A percentile compares a stretch with the other conserved stretches of the same genome.
These are phyloP conservation scores for Hanseniaspora occidentalis DNA, from an alignment of 805 yeast genomes.

Conservation along the genomic window DNA sequence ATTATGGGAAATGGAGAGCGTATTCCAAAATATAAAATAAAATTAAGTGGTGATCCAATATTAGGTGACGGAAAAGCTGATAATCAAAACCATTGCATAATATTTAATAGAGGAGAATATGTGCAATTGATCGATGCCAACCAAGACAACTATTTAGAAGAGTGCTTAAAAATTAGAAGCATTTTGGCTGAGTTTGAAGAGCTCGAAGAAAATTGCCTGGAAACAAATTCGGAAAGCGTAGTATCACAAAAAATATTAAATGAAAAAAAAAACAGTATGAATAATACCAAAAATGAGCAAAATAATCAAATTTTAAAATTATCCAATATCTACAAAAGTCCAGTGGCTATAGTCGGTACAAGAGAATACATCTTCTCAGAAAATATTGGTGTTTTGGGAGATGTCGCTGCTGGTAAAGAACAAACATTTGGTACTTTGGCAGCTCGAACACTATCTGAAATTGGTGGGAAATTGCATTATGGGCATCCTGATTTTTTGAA, in stretches of 20 bases:
- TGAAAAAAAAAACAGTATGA: too few species aligned
- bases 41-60: conserved; percentile 73
- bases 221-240: too few species aligned
- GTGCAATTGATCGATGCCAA: conserved; percentile 77
- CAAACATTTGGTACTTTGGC: conserved; percentile 80
- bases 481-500: conserved; percentile 84
- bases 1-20: conserved; percentile 60
- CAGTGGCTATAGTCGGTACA: conserved; percentile 80
- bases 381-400: conserved; percentile 76
- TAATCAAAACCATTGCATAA: conserved; percentile 71
- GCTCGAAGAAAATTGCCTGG: conserved; percentile 51
- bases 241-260: too few species aligned
- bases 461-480: conserved; percentile 78
- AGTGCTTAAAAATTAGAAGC: conserved; percentile 72
- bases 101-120: conserved; percentile 76
- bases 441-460: conserved; percentile 71
- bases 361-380: conserved; percentile 81
- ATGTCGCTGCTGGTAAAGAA: conserved; percentile 84
- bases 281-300: too few species aligned
- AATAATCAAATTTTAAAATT: too few species aligned
- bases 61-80: conserved; percentile 85
- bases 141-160: conserved; percentile 78
- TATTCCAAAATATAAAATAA: conserved; percentile 65
- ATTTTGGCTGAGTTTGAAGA: conserved; percentile 78
- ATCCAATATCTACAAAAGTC: too few species aligned